Evolutionary conservation across 164 flowering plant genomes (phyloP).

Genomic region (Amborella trichopoda): DNA sequence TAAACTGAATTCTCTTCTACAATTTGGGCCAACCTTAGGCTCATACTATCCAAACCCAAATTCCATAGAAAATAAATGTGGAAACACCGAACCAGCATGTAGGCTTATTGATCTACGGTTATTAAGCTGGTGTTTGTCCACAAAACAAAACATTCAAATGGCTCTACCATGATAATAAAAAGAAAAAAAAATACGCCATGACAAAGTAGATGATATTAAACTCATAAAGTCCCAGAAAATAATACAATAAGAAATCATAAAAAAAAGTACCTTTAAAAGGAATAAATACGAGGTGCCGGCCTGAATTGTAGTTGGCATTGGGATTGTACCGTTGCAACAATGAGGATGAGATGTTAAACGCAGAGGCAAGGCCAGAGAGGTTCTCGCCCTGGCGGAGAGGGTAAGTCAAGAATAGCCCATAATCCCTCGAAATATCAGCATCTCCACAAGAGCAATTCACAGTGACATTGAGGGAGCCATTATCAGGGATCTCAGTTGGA

Average conservation of each 20-base stretch:
- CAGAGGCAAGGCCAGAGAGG: slow-evolving; percentile 8
- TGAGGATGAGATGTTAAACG: slow-evolving; percentile 4
- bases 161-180: too few relatives aligned
- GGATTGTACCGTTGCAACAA: slow-evolving; percentile 42
- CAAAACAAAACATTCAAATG: too few relatives aligned
- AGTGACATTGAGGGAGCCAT: slow-evolving; percentile 27
- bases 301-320: slow-evolving; percentile 26
- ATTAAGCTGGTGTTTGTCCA: too few relatives aligned
- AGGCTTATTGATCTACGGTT: too few relatives aligned
- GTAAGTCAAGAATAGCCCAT: slow-evolving; percentile 52
- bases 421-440: slow-evolving; percentile 23
- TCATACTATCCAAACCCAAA: too few relatives aligned
- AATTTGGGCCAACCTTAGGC: too few relatives aligned
- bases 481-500: slow-evolving; percentile 16
- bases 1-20: too few relatives aligned
- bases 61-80: too few relatives aligned
- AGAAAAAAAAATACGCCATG: too few relatives aligned
- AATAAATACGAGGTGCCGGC: slow-evolving; percentile 40
- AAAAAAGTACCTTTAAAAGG: slow-evolving; percentile 49
- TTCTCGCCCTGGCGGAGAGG: slow-evolving; percentile 34
- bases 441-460: slow-evolving; percentile 62
- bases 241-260: neutral
- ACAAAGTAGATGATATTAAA: too few relatives aligned
- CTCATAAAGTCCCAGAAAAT: too few relatives aligned
- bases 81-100: too few relatives aligned